Base-by-base conservation (phyloP, 345 rosid species). In the Mallotus nudiflorus region DNA sequence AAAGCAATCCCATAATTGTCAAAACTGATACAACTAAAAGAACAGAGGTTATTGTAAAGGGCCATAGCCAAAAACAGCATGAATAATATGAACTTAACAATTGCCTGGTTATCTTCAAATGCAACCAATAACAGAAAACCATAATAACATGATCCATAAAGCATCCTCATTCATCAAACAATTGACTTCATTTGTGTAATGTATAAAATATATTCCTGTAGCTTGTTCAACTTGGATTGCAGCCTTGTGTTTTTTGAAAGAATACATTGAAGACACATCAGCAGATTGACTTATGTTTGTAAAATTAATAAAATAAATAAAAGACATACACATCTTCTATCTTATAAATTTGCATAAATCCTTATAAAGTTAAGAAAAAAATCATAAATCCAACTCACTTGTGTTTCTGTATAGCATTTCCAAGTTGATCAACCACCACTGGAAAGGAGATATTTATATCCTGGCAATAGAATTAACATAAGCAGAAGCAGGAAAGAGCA, bases 371-470 rank as follows among this genome's bases (percentile, higher is more conserved):
- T 69, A 11, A 42, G 44, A 45, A 18, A 39, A 19, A 59, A 35
- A 50, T 65, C 22, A 51, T 48, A 29, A 42, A 37, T 3, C 11
- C 25, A 14, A n/a, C 88, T 78, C 77, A 83, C 96, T 83, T 81
- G 42, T 88, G 89, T 58, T 76, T 78, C 70, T 66, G 66, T 77
- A 83, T 66, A 61, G 84, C 79, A 49, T 68, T 67, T 16, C 33
- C 67, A 62, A 90, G 85, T 73, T 80, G 81, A 65, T 62, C 78
- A 72, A 67, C 72, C 75, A 82, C 56, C 51, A 55, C 52, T 2
- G 89, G 88, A 61, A 84, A 86, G 28, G 83, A 76, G 49, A 81
- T 33, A 12, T 40, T 46, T 24, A 75, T 70, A 66, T 29, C 71
- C 96, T 90, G 89, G 77, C 80, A 68, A 69, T 37, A 59, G 13